phyloP scores from a whole-genome alignment of 139 green algal genomes.

The Zygnema circumcarinatum region DNA sequence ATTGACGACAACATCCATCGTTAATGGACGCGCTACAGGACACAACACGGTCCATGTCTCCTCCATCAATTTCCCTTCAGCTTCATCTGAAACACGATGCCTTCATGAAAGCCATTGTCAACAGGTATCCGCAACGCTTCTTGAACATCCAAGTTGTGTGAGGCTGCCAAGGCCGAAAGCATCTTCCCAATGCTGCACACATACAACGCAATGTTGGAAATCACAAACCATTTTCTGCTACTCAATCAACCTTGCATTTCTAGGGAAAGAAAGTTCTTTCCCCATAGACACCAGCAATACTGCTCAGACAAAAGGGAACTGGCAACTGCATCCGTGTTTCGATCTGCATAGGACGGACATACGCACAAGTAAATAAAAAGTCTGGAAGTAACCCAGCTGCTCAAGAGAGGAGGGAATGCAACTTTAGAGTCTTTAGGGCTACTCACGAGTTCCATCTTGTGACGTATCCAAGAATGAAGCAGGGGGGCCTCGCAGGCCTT shows the following conservation, averaged over 20 bases:
- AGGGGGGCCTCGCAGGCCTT: neutral
- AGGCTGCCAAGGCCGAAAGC: neutral
- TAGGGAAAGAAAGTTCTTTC: neutral
- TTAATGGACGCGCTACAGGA: no score
- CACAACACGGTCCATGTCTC: no score
- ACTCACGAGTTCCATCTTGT: neutral
- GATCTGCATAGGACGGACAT: no score
- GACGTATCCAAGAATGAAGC: neutral
- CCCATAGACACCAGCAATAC: neutral
- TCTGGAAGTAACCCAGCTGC: neutral
- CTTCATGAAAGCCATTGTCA: neutral
- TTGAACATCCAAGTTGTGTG: neutral
- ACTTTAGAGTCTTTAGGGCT: neutral
- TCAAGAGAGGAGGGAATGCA: neutral
- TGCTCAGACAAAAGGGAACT: neutral
- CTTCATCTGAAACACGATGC: neutral
- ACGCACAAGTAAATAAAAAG: neutral
- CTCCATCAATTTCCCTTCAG: neutral
- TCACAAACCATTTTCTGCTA: neutral
- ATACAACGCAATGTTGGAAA: neutral
- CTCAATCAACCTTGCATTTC: neutral
- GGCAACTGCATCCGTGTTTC: no score
- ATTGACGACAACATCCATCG: no score
- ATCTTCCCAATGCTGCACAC: neutral
- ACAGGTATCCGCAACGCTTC: neutral